phyloP scores from a whole-genome alignment of 768 basidiomycete species.

The Hypholoma sublateritium region DNA sequence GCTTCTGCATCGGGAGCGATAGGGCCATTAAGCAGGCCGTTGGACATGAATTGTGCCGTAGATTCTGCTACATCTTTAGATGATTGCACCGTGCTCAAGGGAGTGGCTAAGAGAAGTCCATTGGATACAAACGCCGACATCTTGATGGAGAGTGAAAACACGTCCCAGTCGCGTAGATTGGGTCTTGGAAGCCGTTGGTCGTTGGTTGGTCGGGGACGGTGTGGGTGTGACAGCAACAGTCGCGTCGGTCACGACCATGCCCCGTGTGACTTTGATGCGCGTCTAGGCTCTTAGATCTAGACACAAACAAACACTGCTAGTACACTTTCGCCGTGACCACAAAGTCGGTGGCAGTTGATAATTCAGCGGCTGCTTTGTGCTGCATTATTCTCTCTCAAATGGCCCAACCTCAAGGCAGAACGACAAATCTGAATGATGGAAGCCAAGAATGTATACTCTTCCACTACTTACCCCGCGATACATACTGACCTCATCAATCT shows the following conservation, averaged over 20 bases:
- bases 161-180: background rate
- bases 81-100: background rate
- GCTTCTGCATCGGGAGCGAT: background rate
- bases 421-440: slow-evolving; percentile 26
- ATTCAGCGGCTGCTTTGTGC: background rate
- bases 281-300: too few species aligned
- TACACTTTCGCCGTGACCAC: too few species aligned
- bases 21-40: slow-evolving; percentile 18
- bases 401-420: slow-evolving; percentile 17
- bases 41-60: slow-evolving; percentile 14
- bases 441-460: slow-evolving; percentile 27
- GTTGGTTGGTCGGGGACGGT: background rate
- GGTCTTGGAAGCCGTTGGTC: background rate
- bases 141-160: background rate
- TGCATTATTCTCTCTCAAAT: slow-evolving; percentile 4
- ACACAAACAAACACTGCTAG: too few species aligned
- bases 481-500: background rate
- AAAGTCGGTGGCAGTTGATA: too few species aligned
- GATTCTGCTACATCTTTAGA: slow-evolving; percentile 8
- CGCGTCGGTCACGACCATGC: slow-evolving; percentile 19
- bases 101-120: slow-evolving; percentile 24
- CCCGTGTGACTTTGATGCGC: background rate
- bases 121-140: slow-evolving; percentile 25
- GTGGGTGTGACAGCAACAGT: slow-evolving; percentile 6
- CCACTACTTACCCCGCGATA: background rate